Percentiles rank a stretch among this genome's conserved stretches.
phyloP scores from a whole-genome alignment of 768 basidiomycete species.

The Tubosaeta sp. region DNA sequence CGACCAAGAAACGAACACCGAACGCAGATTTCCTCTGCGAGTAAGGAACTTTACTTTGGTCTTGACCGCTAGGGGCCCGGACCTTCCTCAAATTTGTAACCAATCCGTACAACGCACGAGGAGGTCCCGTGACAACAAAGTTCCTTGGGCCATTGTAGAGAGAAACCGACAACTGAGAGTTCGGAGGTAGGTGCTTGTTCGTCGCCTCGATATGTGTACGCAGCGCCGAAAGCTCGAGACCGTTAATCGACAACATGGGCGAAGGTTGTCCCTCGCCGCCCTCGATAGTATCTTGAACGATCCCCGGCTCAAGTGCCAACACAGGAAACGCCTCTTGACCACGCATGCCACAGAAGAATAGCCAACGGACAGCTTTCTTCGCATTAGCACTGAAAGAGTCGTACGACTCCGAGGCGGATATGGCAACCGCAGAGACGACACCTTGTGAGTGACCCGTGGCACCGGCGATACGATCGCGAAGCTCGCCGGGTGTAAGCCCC shows the following conservation, averaged over 20 bases:
- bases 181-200: slow-evolving; percentile 76
- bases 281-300: slow-evolving; percentile 83
- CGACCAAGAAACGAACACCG: slow-evolving; percentile 88
- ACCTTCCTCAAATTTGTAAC: slow-evolving; percentile 88
- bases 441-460: slow-evolving; percentile 98
- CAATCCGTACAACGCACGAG: slow-evolving; percentile 89
- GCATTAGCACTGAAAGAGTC: slow-evolving; percentile 73
- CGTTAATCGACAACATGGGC: slow-evolving; percentile 91
- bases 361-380: slow-evolving; percentile 82
- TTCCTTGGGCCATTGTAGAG: slow-evolving; percentile 89
- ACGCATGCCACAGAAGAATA: slow-evolving; percentile 90
- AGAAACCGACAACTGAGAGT: slow-evolving; percentile 80
- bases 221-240: slow-evolving; percentile 71
- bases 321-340: slow-evolving; percentile 95
- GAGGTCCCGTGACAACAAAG: slow-evolving; percentile 90
- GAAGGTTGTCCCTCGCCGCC: slow-evolving; percentile 91
- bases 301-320: slow-evolving; percentile 80
- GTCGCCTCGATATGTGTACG: slow-evolving; percentile 81
- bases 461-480: slow-evolving; percentile 72
- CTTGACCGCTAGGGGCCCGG: slow-evolving; percentile 78
- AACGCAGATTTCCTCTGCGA: slow-evolving; percentile 95
- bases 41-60: slow-evolving; percentile 92
- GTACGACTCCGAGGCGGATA: slow-evolving; percentile 74
- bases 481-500: slow-evolving; percentile 72
- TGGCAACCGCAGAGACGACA: slow-evolving; percentile 87